Evolutionary conservation across 768 basidiomycete species (phyloP).

Genomic region (Leccinum variicolor): DNA sequence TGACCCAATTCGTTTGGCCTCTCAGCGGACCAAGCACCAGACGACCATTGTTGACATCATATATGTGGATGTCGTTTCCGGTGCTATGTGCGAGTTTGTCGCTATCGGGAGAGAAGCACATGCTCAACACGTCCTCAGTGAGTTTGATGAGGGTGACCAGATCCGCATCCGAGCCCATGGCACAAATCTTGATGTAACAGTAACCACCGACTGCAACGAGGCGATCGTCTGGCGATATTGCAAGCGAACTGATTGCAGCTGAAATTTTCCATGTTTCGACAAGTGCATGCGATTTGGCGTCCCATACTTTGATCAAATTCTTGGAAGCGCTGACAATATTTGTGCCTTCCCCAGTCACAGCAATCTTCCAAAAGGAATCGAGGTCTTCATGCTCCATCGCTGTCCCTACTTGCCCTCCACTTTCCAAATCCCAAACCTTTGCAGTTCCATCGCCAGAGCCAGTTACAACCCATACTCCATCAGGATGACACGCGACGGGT

Average conservation of each 20-base stretch:
- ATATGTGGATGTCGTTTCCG: background rate
- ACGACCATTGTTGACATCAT: background rate
- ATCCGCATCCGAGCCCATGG: no score
- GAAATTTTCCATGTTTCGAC: background rate
- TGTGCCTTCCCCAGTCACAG: background rate
- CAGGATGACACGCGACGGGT: background rate
- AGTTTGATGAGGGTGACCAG: no score
- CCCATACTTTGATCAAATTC: background rate
- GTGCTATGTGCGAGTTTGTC: background rate
- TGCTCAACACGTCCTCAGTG: no score
- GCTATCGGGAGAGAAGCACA: background rate
- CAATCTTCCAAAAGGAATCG: background rate
- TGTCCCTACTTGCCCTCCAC: background rate
- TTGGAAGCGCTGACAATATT: background rate
- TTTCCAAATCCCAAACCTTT: background rate
- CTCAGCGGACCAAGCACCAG: background rate
- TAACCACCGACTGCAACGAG: background rate
- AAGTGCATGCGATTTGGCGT: background rate
- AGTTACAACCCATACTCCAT: background rate
- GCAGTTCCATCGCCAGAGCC: background rate
- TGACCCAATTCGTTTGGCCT: background rate
- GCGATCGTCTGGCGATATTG: background rate
- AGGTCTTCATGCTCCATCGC: background rate
- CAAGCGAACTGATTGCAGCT: background rate
- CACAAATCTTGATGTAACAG: background rate